These are phyloP conservation scores for Vitis rupestris DNA, from an alignment of 164 flowering plant genomes.

Conservation along the genomic window DNA sequence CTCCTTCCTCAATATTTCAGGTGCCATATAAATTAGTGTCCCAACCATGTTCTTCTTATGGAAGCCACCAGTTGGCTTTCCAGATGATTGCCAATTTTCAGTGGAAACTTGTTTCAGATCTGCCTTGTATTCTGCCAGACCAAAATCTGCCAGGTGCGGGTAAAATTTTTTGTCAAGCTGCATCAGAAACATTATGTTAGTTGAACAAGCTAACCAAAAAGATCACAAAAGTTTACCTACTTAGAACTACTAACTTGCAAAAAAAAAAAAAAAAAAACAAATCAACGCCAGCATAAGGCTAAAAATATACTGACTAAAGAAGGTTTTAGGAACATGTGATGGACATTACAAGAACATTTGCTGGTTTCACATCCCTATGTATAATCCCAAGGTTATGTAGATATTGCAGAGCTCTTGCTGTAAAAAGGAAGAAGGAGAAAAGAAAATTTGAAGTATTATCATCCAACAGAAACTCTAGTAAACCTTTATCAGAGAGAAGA, in stretches of 20 bases:
- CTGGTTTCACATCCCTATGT: conserved; percentile 97
- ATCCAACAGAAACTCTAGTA: neutral
- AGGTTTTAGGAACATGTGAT: conserved; percentile 18
- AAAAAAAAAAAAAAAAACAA: neutral
- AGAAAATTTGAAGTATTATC: conserved; percentile 6
- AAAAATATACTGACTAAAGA: conserved; percentile 1
- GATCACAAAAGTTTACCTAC: neutral
- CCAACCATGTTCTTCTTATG: conserved; percentile 97
- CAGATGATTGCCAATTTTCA: conserved; percentile 83
- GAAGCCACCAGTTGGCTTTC: conserved; percentile 98
- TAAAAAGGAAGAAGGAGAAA: conserved; percentile 15
- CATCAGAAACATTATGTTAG: conserved; percentile 15
- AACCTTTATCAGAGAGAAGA: neutral
- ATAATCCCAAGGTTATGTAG: conserved; percentile 82
- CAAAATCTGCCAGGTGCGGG: conserved; percentile 89
- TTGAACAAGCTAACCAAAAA: neutral
- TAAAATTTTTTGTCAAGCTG: conserved; percentile 70
- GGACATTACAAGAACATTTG: conserved; percentile 81
- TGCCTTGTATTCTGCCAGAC: conserved; percentile 75
- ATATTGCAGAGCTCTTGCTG: conserved; percentile 87
- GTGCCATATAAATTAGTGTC: conserved; percentile 94
- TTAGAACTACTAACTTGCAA: neutral
- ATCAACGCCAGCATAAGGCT: neutral
- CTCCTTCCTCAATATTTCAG: conserved; percentile 82
- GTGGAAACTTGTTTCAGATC: conserved; percentile 60